These are phyloP conservation scores for Pseudocercospora eumusae DNA, from an alignment of 2,329 filamentous ascomycete genomes.

Conservation along the genomic window DNA sequence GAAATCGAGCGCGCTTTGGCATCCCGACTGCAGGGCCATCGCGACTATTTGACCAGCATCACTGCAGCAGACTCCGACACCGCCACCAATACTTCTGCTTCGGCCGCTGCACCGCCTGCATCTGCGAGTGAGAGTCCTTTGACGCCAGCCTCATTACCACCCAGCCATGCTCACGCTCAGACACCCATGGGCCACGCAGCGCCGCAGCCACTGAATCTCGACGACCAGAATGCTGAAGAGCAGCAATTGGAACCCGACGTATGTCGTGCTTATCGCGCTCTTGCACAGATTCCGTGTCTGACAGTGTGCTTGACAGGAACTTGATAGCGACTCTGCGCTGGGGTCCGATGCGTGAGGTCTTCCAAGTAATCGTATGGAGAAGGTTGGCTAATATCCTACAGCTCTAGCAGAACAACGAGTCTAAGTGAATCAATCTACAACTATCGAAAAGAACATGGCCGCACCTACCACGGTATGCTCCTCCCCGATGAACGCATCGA, in stretches of 20 bases:
- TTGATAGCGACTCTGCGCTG: slow-evolving; percentile 40
- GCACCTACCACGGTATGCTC: slow-evolving; percentile 41
- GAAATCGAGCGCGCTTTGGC: slow-evolving; percentile 26
- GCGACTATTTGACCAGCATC: slow-evolving; percentile 20
- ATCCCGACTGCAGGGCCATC: slow-evolving; percentile 23
- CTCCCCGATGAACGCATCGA: background rate
- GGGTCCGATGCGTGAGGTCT: slow-evolving; percentile 40
- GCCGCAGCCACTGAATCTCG: slow-evolving; percentile 14
- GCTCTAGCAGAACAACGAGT: slow-evolving; percentile 40
- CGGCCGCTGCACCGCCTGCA: slow-evolving; percentile 1
- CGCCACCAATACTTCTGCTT: slow-evolving; percentile 12
- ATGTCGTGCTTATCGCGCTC: slow-evolving; percentile 23
- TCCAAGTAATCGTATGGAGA: background rate
- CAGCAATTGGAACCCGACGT: slow-evolving; percentile 43
- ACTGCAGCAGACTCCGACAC: slow-evolving; percentile 13
- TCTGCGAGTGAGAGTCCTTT: background rate
- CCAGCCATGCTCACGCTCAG: slow-evolving; percentile 1
- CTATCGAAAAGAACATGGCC: slow-evolving; percentile 42
- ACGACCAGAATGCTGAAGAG: slow-evolving; percentile 37
- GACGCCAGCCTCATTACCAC: slow-evolving; percentile 7
- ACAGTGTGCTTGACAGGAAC: slow-evolving; percentile 30
- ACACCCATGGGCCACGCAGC: slow-evolving; percentile 4
- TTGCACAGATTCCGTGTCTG: slow-evolving; percentile 4
- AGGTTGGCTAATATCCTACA: slow-evolving; percentile 20
- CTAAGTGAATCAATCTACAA: slow-evolving; percentile 42